Evolutionary conservation across 1,284 basidiomycete species (phyloP).

Genomic region (Gymnopus androsaceus): DNA sequence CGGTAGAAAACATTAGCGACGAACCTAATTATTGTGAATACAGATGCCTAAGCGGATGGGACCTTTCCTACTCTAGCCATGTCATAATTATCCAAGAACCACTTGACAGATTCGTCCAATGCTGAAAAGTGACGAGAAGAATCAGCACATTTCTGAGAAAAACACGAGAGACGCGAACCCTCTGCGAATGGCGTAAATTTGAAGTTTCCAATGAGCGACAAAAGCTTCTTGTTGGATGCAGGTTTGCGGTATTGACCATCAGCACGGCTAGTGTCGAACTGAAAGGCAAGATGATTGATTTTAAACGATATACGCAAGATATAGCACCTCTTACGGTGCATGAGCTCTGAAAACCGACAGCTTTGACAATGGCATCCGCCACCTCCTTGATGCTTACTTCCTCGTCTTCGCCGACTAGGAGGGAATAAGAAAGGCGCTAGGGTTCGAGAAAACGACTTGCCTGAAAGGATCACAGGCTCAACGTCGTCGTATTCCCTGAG

Average conservation of each 20-base stretch:
- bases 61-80: slow-evolving; percentile 56
- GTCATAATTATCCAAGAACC: slow-evolving; percentile 79
- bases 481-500: slow-evolving; percentile 86
- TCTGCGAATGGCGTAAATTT: slow-evolving; percentile 83
- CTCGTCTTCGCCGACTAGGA: slow-evolving; percentile 86
- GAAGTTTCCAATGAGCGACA: slow-evolving; percentile 71
- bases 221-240: slow-evolving; percentile 86
- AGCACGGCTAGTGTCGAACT: slow-evolving; percentile 69
- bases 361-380: slow-evolving; percentile 81
- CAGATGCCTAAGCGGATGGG: neutral
- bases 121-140: slow-evolving; percentile 40
- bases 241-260: slow-evolving; percentile 94
- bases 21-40: no score
- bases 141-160: neutral
- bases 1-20: no score
- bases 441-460: slow-evolving; percentile 37
- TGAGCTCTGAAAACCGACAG: slow-evolving; percentile 73
- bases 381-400: slow-evolving; percentile 88
- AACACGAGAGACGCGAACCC: slow-evolving; percentile 46
- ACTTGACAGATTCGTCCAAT: slow-evolving; percentile 69
- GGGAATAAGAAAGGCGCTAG: slow-evolving; percentile 6
- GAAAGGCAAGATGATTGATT: slow-evolving; percentile 1
- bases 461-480: slow-evolving; percentile 86
- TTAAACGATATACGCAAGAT: neutral
- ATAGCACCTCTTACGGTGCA: slow-evolving; percentile 51